A percentile compares a stretch with the other conserved stretches of the same genome.
phyloP scores from a whole-genome alignment of 2,329 filamentous ascomycete species.

The Nothopassalora personata region DNA sequence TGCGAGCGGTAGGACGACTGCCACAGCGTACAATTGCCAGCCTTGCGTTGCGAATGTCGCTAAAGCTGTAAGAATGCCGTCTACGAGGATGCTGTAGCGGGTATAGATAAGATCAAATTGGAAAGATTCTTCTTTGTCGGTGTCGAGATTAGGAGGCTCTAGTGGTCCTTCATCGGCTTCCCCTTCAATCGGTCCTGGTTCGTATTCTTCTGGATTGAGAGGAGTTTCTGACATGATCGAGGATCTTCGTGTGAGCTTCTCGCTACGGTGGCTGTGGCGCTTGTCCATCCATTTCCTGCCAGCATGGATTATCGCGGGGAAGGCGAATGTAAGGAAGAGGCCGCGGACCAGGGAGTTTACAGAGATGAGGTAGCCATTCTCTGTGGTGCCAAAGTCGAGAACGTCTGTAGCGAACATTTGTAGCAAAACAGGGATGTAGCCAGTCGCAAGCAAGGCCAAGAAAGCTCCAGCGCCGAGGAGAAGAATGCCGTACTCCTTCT shows the following conservation, averaged over 20 bases:
- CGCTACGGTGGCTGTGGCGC: conserved; percentile 33
- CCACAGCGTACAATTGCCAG: conserved; percentile 66
- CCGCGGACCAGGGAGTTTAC: conserved; percentile 43
- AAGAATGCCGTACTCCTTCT: conserved; percentile 56
- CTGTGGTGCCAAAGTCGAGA: conserved; percentile 41
- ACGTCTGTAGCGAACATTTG: conserved; percentile 46
- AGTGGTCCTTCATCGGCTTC: conserved; percentile 44
- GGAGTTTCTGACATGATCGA: conserved; percentile 24
- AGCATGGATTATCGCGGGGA: conserved; percentile 40
- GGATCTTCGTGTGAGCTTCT: conserved; percentile 9
- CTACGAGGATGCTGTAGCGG: conserved; percentile 59
- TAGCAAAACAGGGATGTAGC: conserved; percentile 58
- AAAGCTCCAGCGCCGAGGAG: conserved; percentile 63
- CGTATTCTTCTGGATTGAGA: conserved; percentile 30
- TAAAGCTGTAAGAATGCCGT: conserved; percentile 59
- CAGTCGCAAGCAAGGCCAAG: conserved; percentile 62
- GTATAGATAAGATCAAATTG: conserved; percentile 64
- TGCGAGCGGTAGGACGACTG: conserved; percentile 60
- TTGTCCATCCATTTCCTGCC: conserved; percentile 42
- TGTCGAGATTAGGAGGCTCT: conserved; percentile 19
- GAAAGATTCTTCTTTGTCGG: conserved; percentile 43
- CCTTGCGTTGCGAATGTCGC: conserved; percentile 57
- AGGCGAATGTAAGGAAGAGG: conserved; percentile 41
- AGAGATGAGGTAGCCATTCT: conserved; percentile 44
- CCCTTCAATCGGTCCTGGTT: conserved; percentile 27